These are phyloP conservation scores for Pseudodiploospora longispora DNA, from an alignment of 2,329 filamentous ascomycete species.

Conservation along the genomic window DNA sequence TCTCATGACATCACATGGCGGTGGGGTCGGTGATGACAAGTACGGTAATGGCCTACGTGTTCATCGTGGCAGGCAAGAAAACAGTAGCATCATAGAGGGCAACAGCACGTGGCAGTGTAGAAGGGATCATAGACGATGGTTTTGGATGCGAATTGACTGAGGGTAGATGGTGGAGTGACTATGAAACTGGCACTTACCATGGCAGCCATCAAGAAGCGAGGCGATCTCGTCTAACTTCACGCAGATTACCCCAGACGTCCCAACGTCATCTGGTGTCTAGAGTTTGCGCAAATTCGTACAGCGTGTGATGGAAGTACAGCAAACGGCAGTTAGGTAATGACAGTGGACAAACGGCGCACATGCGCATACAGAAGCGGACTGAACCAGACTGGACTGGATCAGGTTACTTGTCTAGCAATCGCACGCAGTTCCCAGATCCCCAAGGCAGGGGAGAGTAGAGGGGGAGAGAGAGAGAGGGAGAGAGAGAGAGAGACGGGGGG, in stretches of 20 bases:
- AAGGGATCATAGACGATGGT: too few species aligned
- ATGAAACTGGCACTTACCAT: slow-evolving; percentile 20
- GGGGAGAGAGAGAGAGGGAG: too few species aligned
- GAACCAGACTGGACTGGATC: neutral
- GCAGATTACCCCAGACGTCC: slow-evolving; percentile 15
- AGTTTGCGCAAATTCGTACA: neutral
- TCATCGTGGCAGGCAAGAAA: neutral
- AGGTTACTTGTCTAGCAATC: neutral
- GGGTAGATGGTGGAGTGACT: too few species aligned
- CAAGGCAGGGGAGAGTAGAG: too few species aligned
- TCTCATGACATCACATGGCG: slow-evolving; percentile 6
- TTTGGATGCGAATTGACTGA: too few species aligned
- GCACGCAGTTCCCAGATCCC: too few species aligned
- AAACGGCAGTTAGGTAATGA: neutral
- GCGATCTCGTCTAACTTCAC: slow-evolving; percentile 12
- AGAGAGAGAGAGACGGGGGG: too few species aligned
- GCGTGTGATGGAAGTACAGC: neutral
- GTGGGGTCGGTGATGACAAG: neutral
- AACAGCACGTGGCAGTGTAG: too few species aligned
- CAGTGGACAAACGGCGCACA: neutral
- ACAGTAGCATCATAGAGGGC: neutral
- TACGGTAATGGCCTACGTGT: neutral
- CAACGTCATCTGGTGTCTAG: slow-evolving; percentile 20
- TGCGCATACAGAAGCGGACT: neutral
- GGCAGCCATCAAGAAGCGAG: slow-evolving; percentile 25